Conservation (phyloP, 164 flowering plant species). For the Piper longum region DNA sequence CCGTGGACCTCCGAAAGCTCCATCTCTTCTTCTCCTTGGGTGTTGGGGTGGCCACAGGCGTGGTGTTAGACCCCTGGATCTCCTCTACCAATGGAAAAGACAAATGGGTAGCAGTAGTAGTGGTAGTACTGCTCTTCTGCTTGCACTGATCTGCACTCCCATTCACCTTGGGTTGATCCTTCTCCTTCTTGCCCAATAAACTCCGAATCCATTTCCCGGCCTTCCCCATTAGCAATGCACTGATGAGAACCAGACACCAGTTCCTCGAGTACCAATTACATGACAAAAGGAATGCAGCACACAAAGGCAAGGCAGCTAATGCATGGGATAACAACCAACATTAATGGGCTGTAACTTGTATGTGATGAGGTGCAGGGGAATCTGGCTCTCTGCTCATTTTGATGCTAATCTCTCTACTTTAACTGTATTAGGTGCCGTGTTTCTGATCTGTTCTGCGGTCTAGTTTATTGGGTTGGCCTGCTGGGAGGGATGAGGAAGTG, state of each 20-base stretch:
- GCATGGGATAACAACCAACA: not conserved
- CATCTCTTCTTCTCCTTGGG: slow-evolving; percentile 77
- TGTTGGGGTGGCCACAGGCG: slow-evolving; percentile 34
- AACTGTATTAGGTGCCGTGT: not conserved
- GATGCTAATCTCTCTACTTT: not conserved
- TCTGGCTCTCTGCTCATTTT: not conserved
- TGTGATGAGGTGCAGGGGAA: not conserved
- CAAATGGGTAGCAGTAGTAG: slow-evolving; percentile 3
- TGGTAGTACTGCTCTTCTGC: slow-evolving; percentile 1
- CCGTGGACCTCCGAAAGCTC: slow-evolving; percentile 77
- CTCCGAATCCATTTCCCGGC: slow-evolving; percentile 56
- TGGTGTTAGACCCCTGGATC: slow-evolving; percentile 24
- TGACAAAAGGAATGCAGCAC: not conserved
- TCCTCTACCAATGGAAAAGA: slow-evolving; percentile 12
- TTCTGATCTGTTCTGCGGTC: slow-evolving; percentile 7
- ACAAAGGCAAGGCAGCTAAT: not conserved
- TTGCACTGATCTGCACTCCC: slow-evolving; percentile 4
- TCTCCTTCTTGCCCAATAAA: slow-evolving; percentile 26
- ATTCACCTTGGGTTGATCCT: slow-evolving; percentile 23
- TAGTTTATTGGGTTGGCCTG: slow-evolving; percentile 25
- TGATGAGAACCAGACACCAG: not conserved
- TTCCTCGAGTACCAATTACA: not conserved
- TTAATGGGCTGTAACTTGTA: not conserved
- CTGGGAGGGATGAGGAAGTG: slow-evolving; percentile 6
- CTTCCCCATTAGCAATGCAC: slow-evolving; percentile 36